These are phyloP conservation scores for Thelonectria discophora DNA, from an alignment of 2,329 filamentous ascomycete species.

Conservation along the genomic window DNA sequence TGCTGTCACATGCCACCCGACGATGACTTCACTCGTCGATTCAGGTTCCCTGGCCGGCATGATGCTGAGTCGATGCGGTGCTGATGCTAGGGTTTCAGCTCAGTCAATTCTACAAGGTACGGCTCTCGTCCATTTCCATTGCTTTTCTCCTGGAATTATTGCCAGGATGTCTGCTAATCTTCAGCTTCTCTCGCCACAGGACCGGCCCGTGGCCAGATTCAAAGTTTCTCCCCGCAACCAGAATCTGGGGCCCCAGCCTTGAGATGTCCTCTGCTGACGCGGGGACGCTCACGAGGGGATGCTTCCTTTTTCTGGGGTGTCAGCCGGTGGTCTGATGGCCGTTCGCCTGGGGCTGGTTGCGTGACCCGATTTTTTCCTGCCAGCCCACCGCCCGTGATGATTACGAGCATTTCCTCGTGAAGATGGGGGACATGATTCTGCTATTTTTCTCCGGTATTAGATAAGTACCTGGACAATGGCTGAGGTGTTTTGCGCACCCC, in stretches of 20 bases:
- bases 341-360: not conserved
- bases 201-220: constrained; percentile 1
- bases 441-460: not conserved
- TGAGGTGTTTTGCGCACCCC: not conserved
- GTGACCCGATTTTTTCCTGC: not conserved
- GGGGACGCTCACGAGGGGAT: constrained; percentile 5
- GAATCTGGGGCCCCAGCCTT: constrained; percentile 15
- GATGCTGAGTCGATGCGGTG: not conserved
- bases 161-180: too few species aligned
- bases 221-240: not conserved
- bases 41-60: not conserved
- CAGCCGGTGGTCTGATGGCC: constrained; percentile 12
- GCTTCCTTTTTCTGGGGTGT: constrained; percentile 1
- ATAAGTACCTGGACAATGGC: not conserved
- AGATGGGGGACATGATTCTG: not conserved
- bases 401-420: not conserved
- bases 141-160: too few species aligned
- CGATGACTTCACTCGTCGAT: not conserved
- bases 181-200: not conserved
- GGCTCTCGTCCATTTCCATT: not conserved
- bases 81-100: not conserved
- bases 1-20: constrained; percentile 5
- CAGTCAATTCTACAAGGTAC: not conserved
- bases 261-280: not conserved
- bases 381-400: not conserved